Base-by-base conservation (phyloP, 2,329 filamentous ascomycete species). In the Talaromyces sp. region DNA sequence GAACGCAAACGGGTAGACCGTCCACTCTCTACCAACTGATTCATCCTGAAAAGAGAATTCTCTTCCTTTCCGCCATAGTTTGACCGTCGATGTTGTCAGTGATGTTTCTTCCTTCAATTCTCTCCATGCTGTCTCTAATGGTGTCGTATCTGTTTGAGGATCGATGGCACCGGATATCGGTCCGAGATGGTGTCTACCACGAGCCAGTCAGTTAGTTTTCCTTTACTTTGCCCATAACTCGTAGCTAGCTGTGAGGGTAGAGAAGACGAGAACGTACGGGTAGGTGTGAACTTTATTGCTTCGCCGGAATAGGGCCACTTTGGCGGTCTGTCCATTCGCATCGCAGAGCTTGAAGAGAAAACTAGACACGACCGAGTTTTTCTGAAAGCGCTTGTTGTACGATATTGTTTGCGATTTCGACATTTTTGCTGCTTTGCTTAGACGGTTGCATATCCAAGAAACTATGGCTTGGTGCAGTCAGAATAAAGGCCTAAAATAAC, bases 131-230 rank as follows among this genome's bases (percentile, higher is more conserved):
- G 88, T 84, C 3, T 80, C 77, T 6, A 87, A 73, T 0, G 87
- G 84, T 25, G 75, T 81, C 3, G 76, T 65, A 69, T 90, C 88
- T 0, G 75, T 72, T 6, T 77, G 61, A 17, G 19, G 6, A 3
- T 89, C 84, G 60, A 90, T 84, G 63, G 81, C 84, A 43, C 88
- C 88, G 0, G 87, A 87, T 19, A 90, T 84, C 0, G 87, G 85
- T 0, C 86, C 87, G 59, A 87, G 82, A 71, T 84, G 70, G 27
- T 86, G 70, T 83, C 82, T 70, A 83, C 84, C 67, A 1, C n/a
- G 5, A 17, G 13, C 7, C 13, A 13, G 25, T 27, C 39, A 43
- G 37, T 67, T 15, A 65, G 59, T 56, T 27, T 49, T 27, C 54
- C 35, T 25, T 15, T 22, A 17, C 33, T n/a, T 15, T 22, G 19